phyloP scores from a whole-genome alignment of 2,329 filamentous ascomycete species.

The Emmonsiellopsis sp. region DNA sequence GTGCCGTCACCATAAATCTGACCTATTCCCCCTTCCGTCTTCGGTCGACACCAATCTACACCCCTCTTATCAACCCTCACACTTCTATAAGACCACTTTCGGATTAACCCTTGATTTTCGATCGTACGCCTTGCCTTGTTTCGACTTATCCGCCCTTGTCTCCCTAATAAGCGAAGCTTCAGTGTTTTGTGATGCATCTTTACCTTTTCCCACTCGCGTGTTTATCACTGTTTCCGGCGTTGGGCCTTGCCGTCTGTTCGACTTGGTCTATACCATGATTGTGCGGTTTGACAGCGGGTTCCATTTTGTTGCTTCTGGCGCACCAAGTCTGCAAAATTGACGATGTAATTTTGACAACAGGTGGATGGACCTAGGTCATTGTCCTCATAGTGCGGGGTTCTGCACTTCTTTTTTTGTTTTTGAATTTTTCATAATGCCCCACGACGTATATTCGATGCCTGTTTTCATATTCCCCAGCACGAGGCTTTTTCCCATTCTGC shows the following conservation, averaged over 20 bases:
- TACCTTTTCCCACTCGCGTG: background rate
- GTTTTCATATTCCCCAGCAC: background rate
- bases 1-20: conserved; percentile 19
- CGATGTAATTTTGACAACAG: background rate
- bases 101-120: background rate
- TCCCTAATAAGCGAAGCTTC: background rate
- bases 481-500: background rate
- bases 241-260: background rate
- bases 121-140: background rate
- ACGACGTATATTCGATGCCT: background rate
- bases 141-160: background rate
- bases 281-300: background rate
- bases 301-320: background rate
- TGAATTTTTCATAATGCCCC: background rate
- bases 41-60: background rate
- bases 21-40: no score
- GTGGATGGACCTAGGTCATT: background rate
- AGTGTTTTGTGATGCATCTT: background rate
- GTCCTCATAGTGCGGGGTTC: background rate
- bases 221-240: background rate
- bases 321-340: background rate
- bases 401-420: background rate
- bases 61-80: background rate
- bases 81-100: background rate
- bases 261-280: background rate